Base-by-base conservation (phyloP, 495 filamentous ascomycete genomes). In the Acidomyces sp. region DNA sequence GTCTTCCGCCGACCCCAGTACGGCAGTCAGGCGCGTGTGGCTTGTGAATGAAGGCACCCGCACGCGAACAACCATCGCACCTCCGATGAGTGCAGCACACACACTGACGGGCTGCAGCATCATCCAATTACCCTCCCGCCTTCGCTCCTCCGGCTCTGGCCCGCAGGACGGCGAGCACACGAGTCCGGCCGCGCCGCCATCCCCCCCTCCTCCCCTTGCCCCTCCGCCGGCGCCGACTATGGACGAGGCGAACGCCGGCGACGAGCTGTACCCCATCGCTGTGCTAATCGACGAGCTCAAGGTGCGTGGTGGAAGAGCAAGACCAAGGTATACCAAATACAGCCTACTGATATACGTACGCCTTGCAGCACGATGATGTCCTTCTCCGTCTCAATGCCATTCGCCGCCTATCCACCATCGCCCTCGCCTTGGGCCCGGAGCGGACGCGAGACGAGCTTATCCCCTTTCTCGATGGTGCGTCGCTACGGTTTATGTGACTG, bases 271-370 rank as follows among this genome's bases (percentile, higher is more conserved):
- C 63, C 90, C 90, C 55, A 97, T 97, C 70, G 90, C 90, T 47
- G 92, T 97, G 41, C 77, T 97, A 60, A 97, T 97, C 65, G 90
- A 97, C 64, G 90, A 97, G 75, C 70, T 97, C 54, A 97, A 97
- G 84, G 87, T 94, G 69, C 53, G 55, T 57, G 52, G 51, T 33
- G 34, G 39, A 37, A 50, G 25, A 39, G 25, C 38, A 46, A 43
- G 51, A 7, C 26, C 13, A 7, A 28, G 7, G 13, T 13, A 28
- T 28, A 13, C 26, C 26, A 13, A 28, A 28, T 7, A 7, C 26
- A 28, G 26, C 26, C 46, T 59, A 36, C 59, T 52, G 23, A 28
- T 6, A 11, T 17, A 18, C 39, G 13, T 7, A 4, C 15, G 18
- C n/a, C 46, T 43, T 45, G 37, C 55, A 95, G 88, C 90, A 97